A percentile compares a stretch with the other conserved stretches of the same genome.
These are phyloP conservation scores for Kodamaea leandrae DNA, from an alignment of 805 yeast genomes.

Conservation along the genomic window DNA sequence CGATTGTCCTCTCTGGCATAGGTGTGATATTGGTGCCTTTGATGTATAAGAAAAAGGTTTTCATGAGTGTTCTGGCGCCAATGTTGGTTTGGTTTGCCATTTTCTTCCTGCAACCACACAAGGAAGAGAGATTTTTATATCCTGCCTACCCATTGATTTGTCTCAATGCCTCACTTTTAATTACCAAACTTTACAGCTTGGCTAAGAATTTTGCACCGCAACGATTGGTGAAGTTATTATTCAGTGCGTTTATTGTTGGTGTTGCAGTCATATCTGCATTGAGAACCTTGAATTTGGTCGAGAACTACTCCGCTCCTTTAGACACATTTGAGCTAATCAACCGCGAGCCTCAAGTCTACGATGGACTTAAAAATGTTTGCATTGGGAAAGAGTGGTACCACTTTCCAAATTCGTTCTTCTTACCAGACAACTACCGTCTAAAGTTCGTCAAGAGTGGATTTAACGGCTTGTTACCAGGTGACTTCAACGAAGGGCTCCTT, in stretches of 20 bases:
- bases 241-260: constrained; percentile 30
- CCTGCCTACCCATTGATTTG: constrained; percentile 75
- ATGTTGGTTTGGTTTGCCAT: constrained; percentile 63
- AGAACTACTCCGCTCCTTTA: constrained; percentile 75
- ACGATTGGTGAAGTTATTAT: constrained; percentile 15
- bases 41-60: constrained; percentile 14
- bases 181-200: constrained; percentile 17
- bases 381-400: constrained; percentile 96
- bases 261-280: constrained; percentile 32
- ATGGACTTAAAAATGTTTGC: constrained; percentile 53
- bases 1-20: constrained; percentile 40
- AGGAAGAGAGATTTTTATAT: constrained; percentile 88
- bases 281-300: constrained; percentile 58
- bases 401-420: constrained; percentile 82
- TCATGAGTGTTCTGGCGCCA: constrained; percentile 36
- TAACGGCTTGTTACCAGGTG: constrained; percentile 86
- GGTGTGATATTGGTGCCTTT: constrained; percentile 34
- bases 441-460: constrained; percentile 75
- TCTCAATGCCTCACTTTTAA: constrained; percentile 57
- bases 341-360: constrained; percentile 5
- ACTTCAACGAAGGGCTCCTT: constrained; percentile 52
- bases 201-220: constrained; percentile 3
- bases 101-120: constrained; percentile 78
- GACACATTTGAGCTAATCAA: constrained; percentile 13
- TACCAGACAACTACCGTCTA: constrained; percentile 61